Percentiles rank a stretch among this genome's conserved stretches.
phyloP scores from a whole-genome alignment of 2,329 filamentous ascomycete genomes.

The Penicillium sp. region DNA sequence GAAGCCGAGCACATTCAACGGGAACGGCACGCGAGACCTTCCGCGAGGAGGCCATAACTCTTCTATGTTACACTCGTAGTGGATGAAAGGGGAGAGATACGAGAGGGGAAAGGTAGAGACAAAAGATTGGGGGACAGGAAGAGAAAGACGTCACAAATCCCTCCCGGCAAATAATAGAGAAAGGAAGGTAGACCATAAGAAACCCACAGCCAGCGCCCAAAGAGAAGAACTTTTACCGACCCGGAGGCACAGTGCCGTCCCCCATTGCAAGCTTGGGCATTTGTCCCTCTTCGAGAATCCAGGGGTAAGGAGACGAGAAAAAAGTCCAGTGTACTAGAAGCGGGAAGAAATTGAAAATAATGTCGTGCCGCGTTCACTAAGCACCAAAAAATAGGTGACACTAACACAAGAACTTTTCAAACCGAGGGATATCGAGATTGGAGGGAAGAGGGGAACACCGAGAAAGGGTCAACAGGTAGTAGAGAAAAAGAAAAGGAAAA shows the following conservation, averaged over 20 bases:
- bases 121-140: slow-evolving; percentile 6
- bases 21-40: slow-evolving; percentile 5
- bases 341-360: slow-evolving; percentile 18
- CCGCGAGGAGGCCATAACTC: slow-evolving; percentile 19
- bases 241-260: slow-evolving; percentile 5
- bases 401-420: slow-evolving; percentile 42
- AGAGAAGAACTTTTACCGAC: slow-evolving; percentile 20
- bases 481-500: slow-evolving; percentile 27
- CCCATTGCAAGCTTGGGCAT: not conserved
- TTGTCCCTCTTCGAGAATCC: not conserved
- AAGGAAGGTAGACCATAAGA: slow-evolving; percentile 8
- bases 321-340: slow-evolving; percentile 11
- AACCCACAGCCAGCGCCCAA: slow-evolving; percentile 17
- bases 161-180: slow-evolving; percentile 9
- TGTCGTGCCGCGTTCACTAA: slow-evolving; percentile 33
- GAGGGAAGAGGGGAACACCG: slow-evolving; percentile 25
- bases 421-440: slow-evolving; percentile 44
- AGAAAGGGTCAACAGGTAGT: slow-evolving; percentile 20
- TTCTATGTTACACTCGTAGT: slow-evolving; percentile 22
- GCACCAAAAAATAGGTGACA: slow-evolving; percentile 29
- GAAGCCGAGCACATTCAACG: slow-evolving; percentile 1
- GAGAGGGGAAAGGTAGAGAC: not conserved
- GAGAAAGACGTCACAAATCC: slow-evolving; percentile 14
- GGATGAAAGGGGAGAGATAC: not conserved
- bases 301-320: not conserved